A percentile compares a stretch with the other conserved stretches of the same genome.
Conservation (phyloP, 192 early-diverging fungal genomes). For the Coemansia sp. region DNA sequence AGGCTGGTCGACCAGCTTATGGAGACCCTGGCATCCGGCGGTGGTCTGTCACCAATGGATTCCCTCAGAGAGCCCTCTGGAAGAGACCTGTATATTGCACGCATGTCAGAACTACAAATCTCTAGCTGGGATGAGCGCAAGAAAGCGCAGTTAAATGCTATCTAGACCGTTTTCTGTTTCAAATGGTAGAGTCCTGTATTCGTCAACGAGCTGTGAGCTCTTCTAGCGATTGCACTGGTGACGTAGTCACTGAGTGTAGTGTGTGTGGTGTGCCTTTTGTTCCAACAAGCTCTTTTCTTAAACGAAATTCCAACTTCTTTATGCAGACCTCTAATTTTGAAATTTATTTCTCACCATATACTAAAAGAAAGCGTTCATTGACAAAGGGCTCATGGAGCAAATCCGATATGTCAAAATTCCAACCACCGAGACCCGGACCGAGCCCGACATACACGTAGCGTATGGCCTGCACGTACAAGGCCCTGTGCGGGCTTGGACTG, state of each 20-base stretch:
- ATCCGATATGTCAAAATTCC: constrained; percentile 55
- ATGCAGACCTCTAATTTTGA: no score
- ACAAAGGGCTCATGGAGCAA: constrained; percentile 37
- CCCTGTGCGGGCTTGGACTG: constrained; percentile 78
- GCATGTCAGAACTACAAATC: constrained; percentile 42
- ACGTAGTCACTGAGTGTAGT: no score
- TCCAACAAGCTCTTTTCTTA: no score
- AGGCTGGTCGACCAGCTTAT: constrained; percentile 34
- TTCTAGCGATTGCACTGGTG: no score
- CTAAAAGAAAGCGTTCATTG: background rate
- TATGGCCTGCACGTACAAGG: constrained; percentile 76
- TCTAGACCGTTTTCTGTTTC: constrained; percentile 12
- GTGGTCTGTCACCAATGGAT: constrained; percentile 17
- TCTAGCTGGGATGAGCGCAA: constrained; percentile 28
- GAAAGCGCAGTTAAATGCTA: constrained; percentile 20
- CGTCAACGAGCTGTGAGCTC: no score
- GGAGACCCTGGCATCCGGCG: constrained; percentile 15
- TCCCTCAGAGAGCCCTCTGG: constrained; percentile 42
- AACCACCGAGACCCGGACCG: constrained; percentile 34
- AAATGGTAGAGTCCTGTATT: background rate
- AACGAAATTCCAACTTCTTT: no score
- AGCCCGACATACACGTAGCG: constrained; percentile 61
- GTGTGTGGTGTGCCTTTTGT: background rate
- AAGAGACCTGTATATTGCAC: constrained; percentile 48
- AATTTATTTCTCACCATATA: background rate